phyloP scores from a whole-genome alignment of 768 basidiomycete genomes.

The Podaxis carcinomalis region DNA sequence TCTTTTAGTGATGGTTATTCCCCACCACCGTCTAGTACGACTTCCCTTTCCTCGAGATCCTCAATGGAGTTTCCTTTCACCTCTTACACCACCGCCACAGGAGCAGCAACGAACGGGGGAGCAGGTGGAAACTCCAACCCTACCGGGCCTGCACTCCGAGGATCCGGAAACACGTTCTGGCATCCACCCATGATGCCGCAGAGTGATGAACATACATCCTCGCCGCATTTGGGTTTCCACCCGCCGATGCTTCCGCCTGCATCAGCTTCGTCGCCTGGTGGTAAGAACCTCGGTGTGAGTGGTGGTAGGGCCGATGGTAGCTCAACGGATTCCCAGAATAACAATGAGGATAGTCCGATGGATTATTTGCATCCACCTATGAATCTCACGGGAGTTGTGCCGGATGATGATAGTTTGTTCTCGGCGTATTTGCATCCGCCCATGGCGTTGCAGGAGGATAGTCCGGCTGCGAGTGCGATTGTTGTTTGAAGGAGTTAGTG shows the following conservation, averaged over 20 bases:
- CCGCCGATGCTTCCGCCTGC: slow-evolving; percentile 44
- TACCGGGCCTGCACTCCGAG: slow-evolving; percentile 45
- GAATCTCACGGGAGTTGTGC: slow-evolving; percentile 27
- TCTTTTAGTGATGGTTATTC: slow-evolving; percentile 62
- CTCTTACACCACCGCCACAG: slow-evolving; percentile 37
- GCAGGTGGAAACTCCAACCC: background rate
- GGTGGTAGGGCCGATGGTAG: slow-evolving; percentile 4
- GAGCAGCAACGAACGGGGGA: slow-evolving; percentile 18
- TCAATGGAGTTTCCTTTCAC: slow-evolving; percentile 70
- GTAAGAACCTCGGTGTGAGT: background rate
- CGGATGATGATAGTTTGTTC: slow-evolving; percentile 62
- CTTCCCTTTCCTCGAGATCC: slow-evolving; percentile 53
- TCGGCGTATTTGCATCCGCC: slow-evolving; percentile 43
- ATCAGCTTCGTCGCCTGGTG: slow-evolving; percentile 4
- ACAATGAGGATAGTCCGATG: slow-evolving; percentile 58
- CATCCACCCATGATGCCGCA: slow-evolving; percentile 73
- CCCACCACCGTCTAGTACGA: slow-evolving; percentile 50
- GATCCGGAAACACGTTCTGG: slow-evolving; percentile 66
- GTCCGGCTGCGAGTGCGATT: slow-evolving; percentile 16
- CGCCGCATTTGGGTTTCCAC: slow-evolving; percentile 2
- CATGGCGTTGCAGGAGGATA: slow-evolving; percentile 38
- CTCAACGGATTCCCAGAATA: background rate
- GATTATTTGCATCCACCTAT: slow-evolving; percentile 67
- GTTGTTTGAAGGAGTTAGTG: slow-evolving; percentile 20
- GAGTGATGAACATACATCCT: slow-evolving; percentile 25